These are phyloP conservation scores for Bipolaris gigantea DNA, from an alignment of 2,329 filamentous ascomycete genomes.

Conservation along the genomic window DNA sequence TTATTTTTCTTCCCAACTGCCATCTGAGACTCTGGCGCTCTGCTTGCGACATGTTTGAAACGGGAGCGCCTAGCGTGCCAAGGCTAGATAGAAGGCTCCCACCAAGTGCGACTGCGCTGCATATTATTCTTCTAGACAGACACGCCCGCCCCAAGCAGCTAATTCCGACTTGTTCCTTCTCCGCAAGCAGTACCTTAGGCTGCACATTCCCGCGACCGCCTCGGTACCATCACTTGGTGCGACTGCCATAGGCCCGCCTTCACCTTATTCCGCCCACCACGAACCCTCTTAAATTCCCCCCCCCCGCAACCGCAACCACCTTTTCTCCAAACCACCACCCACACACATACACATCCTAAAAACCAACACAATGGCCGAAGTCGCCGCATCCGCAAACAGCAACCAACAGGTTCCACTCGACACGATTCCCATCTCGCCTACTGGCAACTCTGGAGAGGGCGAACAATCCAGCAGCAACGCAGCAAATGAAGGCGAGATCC, in stretches of 20 bases:
- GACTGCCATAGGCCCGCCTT: conserved; percentile 31
- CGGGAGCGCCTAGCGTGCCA: conserved; percentile 17
- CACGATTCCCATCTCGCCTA: conserved; percentile 59
- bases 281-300: conserved; percentile 18
- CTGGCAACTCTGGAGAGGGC: conserved; percentile 48
- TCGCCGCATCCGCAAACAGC: conserved; percentile 43
- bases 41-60: conserved; percentile 17
- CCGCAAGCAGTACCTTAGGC: conserved; percentile 12
- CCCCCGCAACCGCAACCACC: conserved; percentile 17
- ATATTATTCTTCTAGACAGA: conserved; percentile 29
- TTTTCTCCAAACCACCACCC: conserved; percentile 2
- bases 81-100: conserved; percentile 15
- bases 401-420: conserved; percentile 57
- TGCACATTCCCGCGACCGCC: conserved; percentile 27
- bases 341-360: conserved; percentile 3
- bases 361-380: conserved; percentile 40
- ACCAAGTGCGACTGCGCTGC: conserved; percentile 26
- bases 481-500: conserved; percentile 58
- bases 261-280: conserved; percentile 20
- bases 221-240: conserved; percentile 38
- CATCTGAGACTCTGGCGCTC: conserved; percentile 11
- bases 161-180: conserved; percentile 17
- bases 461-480: conserved; percentile 48
- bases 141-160: conserved; percentile 23
- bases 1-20: conserved; percentile 10